Evolutionary conservation across 2,329 filamentous ascomycete species (phyloP).

Genomic region (Calycina marina): DNA sequence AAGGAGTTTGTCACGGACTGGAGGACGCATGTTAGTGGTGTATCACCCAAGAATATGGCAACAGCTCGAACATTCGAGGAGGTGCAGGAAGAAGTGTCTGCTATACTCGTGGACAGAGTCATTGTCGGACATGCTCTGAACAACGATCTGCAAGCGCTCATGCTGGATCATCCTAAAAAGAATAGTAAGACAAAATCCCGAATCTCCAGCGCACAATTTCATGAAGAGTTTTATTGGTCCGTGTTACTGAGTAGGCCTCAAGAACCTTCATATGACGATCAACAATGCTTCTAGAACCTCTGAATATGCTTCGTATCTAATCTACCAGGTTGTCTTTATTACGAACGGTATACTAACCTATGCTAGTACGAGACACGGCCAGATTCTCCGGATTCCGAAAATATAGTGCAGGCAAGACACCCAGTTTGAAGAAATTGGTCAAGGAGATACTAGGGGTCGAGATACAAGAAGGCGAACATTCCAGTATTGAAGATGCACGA

Average conservation of each 20-base stretch:
- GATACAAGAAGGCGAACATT: conserved; percentile 50
- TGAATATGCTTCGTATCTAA: conserved; percentile 36
- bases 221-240: conserved; percentile 89
- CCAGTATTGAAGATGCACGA: conserved; percentile 65
- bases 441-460: conserved; percentile 42
- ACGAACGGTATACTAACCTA: not conserved
- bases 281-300: conserved; percentile 61
- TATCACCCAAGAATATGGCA: conserved; percentile 59
- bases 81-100: conserved; percentile 59
- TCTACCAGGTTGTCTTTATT: not conserved
- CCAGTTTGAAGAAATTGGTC: conserved; percentile 45
- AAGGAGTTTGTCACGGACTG: conserved; percentile 74
- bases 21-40: conserved; percentile 75
- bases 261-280: conserved; percentile 76
- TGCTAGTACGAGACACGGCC: conserved; percentile 67
- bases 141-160: conserved; percentile 61
- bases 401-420: conserved; percentile 51
- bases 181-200: conserved; percentile 31
- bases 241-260: conserved; percentile 92
- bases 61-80: conserved; percentile 56
- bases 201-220: conserved; percentile 13
- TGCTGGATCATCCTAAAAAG: conserved; percentile 61
- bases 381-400: conserved; percentile 62
- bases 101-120: conserved; percentile 54
- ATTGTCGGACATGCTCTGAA: conserved; percentile 74